Evolutionary conservation across 2,329 filamentous ascomycete genomes (phyloP).

Genomic region (Davidsoniella eucalypti): DNA sequence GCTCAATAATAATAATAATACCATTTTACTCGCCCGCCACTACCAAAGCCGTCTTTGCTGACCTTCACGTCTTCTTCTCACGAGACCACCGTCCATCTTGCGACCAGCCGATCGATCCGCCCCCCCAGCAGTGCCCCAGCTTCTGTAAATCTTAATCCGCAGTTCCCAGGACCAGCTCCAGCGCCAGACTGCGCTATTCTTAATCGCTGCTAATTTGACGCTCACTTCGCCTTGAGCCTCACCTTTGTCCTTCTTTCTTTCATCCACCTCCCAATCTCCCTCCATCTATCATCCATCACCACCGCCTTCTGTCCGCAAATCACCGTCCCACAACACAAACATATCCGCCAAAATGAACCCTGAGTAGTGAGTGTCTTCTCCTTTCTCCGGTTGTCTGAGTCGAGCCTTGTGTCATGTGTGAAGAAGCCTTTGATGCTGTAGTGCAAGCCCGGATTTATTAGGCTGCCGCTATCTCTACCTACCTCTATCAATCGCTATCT

Average conservation of each 20-base stretch:
- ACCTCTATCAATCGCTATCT: neutral
- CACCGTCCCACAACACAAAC: slow-evolving; percentile 2
- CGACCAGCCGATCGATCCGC: no score
- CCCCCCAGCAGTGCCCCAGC: no score
- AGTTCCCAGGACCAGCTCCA: no score
- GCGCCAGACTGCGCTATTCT: neutral
- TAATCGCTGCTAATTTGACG: neutral
- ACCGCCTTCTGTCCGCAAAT: neutral
- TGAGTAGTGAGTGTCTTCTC: slow-evolving; percentile 53
- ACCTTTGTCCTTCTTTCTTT: neutral
- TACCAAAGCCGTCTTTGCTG: neutral
- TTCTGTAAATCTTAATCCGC: no score
- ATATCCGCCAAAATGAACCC: slow-evolving; percentile 59
- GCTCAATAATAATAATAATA: no score
- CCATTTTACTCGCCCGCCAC: neutral
- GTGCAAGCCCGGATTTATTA: slow-evolving; percentile 5
- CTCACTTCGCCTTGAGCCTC: slow-evolving; percentile 1
- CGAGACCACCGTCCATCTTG: no score
- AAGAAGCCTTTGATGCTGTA: slow-evolving; percentile 7
- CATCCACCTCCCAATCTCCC: neutral
- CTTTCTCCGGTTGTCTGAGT: no score
- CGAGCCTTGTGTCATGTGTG: neutral
- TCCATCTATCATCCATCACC: neutral
- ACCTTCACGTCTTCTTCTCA: no score
- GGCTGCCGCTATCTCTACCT: neutral